Evolutionary conservation across 495 filamentous ascomycete species (phyloP), one percentile per base, ranked within the genome.

Genomic region (Alectoria sarmentosa): DNA sequence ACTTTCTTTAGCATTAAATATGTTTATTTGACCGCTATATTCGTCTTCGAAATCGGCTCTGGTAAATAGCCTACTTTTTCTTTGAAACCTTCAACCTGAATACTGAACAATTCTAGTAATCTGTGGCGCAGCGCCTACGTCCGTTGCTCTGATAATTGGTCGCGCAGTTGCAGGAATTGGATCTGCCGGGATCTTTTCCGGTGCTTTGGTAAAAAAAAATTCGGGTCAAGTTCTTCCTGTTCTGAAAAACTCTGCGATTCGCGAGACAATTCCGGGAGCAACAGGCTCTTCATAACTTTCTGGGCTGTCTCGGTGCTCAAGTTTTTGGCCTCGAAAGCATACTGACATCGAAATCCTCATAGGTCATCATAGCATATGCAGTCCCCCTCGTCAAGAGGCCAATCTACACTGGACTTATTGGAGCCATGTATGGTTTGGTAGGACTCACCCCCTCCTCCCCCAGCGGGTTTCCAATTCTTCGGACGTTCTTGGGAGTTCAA

Each of bases 81-180:
- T 34, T 34, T 8, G 30, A 55, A 4, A 34, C 6, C 52, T 32
- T 55, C 28, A 19, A 34, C 28, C 4, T 10, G 1, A 21, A 6
- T 55, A 34, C 30, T 55, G 7, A 55, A 8, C 30, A 34, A 55
- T 55, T 21, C 15, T 55, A 55, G 74, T 91, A 46, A 76, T 96
- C 66, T 96, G 91, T 73, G 92, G 84, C 34, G 82, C 85, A 2
- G 88, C 92, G 1, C 88, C 90, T 1, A 89, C 76, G 61, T 92
- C 89, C 2, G 77, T 84, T 0, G 84, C 84, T 6, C 79, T 97
- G 38, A 96, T 96, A 67, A 73, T 93, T 63, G 92, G 93, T 15
- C 86, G 93, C 36, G 91, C 92, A 17, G 79, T 96, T 55, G 89
- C 91, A 28, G 92, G 92, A 30, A 66, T 96, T n/a, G 92, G 92